These are phyloP conservation scores for Gnetum montanum DNA, from an alignment of 75 land plant genomes.

Conservation along the genomic window DNA sequence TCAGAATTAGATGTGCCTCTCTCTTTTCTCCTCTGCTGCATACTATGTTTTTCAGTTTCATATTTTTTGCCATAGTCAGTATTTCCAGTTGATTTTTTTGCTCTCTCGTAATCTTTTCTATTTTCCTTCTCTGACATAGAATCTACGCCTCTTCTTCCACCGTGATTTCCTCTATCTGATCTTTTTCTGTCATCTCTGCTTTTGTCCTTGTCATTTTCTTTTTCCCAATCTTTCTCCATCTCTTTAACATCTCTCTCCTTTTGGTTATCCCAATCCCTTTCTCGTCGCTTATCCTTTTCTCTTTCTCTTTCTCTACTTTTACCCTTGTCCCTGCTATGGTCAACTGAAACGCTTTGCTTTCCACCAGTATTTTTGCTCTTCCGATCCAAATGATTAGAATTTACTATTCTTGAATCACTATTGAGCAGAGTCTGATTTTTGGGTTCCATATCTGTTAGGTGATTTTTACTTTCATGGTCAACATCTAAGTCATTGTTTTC, in stretches of 20 bases:
- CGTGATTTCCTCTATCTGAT: conserved; percentile 13
- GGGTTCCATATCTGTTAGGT: conserved; percentile 8
- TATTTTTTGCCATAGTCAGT: conserved; percentile 27
- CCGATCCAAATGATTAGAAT: conserved; percentile 7
- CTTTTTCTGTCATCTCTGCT: conserved; percentile 9
- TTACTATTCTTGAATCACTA: conserved; percentile 15
- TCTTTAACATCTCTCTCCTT: conserved; percentile 10
- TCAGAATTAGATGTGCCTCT: conserved; percentile 25
- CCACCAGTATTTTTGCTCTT: conserved; percentile 19
- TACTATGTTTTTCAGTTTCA: conserved; percentile 27
- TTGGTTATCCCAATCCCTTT: conserved; percentile 4
- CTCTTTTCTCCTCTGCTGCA: conserved; percentile 26
- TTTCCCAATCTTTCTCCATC: conserved; percentile 26
- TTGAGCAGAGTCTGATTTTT: conserved; percentile 11
- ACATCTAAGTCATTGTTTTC: background rate
- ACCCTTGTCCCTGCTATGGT: conserved; percentile 4
- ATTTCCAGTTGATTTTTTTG: conserved; percentile 16
- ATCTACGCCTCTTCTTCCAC: conserved; percentile 15
- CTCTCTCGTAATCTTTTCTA: conserved; percentile 19
- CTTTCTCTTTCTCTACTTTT: conserved; percentile 14
- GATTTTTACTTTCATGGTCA: conserved; percentile 7
- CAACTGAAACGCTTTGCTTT: conserved; percentile 6
- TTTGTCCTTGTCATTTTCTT: conserved; percentile 11
- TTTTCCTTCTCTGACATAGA: conserved; percentile 18
- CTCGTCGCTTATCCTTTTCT: conserved; percentile 5